Conservation (phyloP, 1,284 basidiomycete genomes). For the Microbotryum lychnidis-dioicae region DNA sequence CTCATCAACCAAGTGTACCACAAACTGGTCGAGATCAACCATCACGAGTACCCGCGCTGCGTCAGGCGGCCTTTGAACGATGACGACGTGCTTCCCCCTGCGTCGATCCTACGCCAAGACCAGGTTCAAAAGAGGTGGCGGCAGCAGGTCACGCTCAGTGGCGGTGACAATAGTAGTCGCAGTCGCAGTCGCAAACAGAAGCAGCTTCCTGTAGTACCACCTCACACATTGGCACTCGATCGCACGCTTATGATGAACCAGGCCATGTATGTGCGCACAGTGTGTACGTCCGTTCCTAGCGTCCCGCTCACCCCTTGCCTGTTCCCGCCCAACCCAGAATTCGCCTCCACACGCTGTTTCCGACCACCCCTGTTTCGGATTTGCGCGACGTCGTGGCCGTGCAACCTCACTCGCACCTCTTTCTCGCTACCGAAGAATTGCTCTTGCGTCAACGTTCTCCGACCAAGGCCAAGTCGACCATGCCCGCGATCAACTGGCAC, state of each 20-base stretch:
- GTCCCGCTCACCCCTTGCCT: neutral
- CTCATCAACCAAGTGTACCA: constrained; percentile 1
- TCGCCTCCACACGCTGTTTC: constrained; percentile 18
- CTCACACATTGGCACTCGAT: neutral
- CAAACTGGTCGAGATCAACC: constrained; percentile 9
- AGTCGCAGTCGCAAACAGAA: neutral
- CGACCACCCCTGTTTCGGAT: constrained; percentile 2
- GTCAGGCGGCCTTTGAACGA: neutral
- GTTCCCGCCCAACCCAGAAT: constrained; percentile 2
- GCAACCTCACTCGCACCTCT: constrained; percentile 2
- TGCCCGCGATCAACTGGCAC: neutral
- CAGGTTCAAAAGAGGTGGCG: neutral
- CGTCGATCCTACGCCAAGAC: neutral
- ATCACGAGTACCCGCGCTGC: neutral
- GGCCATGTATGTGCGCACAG: constrained; percentile 7
- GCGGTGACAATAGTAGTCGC: neutral
- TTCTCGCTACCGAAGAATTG: neutral
- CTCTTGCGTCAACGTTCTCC: neutral
- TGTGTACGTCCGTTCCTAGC: too few relatives aligned
- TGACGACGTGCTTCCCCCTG: neutral
- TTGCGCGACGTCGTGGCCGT: constrained; percentile 9
- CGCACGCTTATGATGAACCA: constrained; percentile 7
- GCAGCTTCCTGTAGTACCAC: neutral
- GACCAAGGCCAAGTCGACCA: neutral
- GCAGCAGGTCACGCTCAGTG: neutral